Evolutionary conservation across 495 filamentous ascomycete species (phyloP), one percentile per base, ranked within the genome.

Genomic region (Hypoxylon rickii): DNA sequence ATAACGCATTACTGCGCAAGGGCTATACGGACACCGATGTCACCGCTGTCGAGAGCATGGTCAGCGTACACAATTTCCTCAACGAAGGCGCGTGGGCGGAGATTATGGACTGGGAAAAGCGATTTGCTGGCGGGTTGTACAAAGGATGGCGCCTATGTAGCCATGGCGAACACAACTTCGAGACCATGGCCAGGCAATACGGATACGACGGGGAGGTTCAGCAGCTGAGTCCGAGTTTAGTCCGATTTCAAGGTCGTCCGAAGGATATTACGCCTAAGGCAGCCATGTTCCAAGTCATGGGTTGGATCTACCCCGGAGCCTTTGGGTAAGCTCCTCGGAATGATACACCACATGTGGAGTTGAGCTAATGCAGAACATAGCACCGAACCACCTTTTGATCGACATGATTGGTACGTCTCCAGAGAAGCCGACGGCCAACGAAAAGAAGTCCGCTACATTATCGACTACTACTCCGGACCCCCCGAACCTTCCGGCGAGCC

Each of bases 41-140:
- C 50, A 92, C 92, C 45, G 90, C 90, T 0, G 92, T 98, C n/a
- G 91, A 96, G 73, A 83, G 84, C 45, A 98, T 98, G 94, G 95
- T 97, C 37, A 87, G 89, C 2, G 89, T 98, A 26, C 94, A 98
- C 75, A 98, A 98, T 68, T 97, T 96, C 64, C 65, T 98, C 66
- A 98, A 98, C 66, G 94, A 98, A 70, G 94, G 94, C 45, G 94
- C 94, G 1, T 98, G 94, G 94, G 77, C 79, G 6, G 94, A 98
- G 74, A 95, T 98, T 55, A 81, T 91, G 37, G 86, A 83, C 20
- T 97, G 94, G 93, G 94, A 98, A 78, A 80, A 83, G 22, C 77
- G 90, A 33, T 98, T 97, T 61, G 78, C 82, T 33, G 77, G 79
- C 41, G 92, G 92, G 2, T 64, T 96, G 29, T 63, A 60, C 31